A percentile compares a stretch with the other conserved stretches of the same genome.
Conservation (phyloP, 208 protist species). For the Balamuthia mandrillaris region DNA sequence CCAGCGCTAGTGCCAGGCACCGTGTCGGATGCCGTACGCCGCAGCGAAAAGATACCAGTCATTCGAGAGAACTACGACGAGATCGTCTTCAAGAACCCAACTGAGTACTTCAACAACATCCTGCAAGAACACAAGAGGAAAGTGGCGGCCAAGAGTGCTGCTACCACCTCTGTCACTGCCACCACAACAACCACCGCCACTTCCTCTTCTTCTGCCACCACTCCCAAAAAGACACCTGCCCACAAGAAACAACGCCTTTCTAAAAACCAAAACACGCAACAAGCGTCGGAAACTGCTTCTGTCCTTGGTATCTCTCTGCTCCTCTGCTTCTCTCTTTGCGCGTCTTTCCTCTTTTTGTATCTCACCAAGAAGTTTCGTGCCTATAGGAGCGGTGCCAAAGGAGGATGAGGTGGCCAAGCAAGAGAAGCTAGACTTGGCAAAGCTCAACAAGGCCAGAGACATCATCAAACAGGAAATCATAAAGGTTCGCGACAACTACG, state of each 20-base stretch:
- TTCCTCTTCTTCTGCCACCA: background rate
- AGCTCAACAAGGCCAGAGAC: conserved; percentile 8
- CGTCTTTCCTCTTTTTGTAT: background rate
- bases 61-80: conserved; percentile 31
- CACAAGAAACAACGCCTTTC: background rate
- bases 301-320: too few species aligned
- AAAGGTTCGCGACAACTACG: conserved; percentile 18
- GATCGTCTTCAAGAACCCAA: conserved; percentile 26
- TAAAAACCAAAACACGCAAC: background rate
- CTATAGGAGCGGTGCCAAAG: background rate
- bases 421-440: background rate
- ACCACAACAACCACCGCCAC: background rate
- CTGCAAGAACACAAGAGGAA: conserved; percentile 2
- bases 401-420: background rate
- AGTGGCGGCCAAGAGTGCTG: too few species aligned
- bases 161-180: too few species aligned
- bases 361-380: background rate
- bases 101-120: background rate
- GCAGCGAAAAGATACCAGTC: background rate
- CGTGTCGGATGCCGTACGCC: background rate
- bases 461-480: conserved; percentile 33
- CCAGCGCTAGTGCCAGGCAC: background rate
- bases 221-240: background rate
- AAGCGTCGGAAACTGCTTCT: background rate
- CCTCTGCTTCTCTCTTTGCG: background rate